Conservation (phyloP, 495 filamentous ascomycete species). For the Neurospora tetraspora region DNA sequence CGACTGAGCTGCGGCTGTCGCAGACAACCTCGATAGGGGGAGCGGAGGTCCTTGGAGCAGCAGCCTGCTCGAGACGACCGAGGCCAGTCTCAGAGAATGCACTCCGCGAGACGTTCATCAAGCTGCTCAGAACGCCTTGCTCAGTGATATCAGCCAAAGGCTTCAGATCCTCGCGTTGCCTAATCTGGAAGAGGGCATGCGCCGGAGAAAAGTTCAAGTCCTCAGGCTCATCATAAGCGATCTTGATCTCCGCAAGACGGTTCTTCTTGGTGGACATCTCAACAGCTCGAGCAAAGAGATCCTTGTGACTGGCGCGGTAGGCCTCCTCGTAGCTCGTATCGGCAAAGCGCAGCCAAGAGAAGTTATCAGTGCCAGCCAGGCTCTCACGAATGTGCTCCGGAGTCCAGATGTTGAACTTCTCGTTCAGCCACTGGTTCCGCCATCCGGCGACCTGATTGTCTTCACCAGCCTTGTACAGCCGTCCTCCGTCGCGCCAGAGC, state of each 20-base stretch:
- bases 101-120: conserved; percentile 70
- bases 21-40: conserved; percentile 76
- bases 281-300: conserved; percentile 50
- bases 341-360: conserved; percentile 85
- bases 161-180: conserved; percentile 54
- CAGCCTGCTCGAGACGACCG: conserved; percentile 67
- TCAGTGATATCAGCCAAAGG: conserved; percentile 59
- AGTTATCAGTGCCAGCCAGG: conserved; percentile 47
- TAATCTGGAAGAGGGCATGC: conserved; percentile 73
- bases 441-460: conserved; percentile 70
- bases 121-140: conserved; percentile 59
- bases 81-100: conserved; percentile 62
- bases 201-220: conserved; percentile 54
- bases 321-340: conserved; percentile 68
- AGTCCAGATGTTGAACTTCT: conserved; percentile 83
- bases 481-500: conserved; percentile 64
- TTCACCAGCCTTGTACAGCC: conserved; percentile 64
- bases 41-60: conserved; percentile 64
- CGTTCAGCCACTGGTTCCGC: conserved; percentile 56
- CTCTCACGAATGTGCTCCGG: conserved; percentile 63
- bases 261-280: conserved; percentile 42
- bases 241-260: conserved; percentile 35
- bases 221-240: conserved; percentile 34
- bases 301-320: conserved; percentile 47
- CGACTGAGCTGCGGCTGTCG: conserved; percentile 52